These are phyloP conservation scores for Ustilago curta DNA, from an alignment of 1,284 basidiomycete species.

Conservation along the genomic window DNA sequence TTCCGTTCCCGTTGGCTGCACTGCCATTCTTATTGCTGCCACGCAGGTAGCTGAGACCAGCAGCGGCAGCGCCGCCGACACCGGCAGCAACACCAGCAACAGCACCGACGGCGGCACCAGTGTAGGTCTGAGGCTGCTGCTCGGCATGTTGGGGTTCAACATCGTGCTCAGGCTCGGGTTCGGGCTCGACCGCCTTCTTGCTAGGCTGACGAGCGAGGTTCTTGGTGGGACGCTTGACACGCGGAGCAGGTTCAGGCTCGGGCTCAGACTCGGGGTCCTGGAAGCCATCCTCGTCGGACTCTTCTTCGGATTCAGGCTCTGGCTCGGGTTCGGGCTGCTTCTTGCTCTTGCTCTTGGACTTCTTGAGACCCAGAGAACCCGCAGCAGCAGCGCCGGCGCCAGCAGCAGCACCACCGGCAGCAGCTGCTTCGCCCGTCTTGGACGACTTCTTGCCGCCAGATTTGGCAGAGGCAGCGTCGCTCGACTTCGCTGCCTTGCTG, in stretches of 20 bases:
- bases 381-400: constrained; percentile 40
- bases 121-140: constrained; percentile 55
- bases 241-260: constrained; percentile 20
- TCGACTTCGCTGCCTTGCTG: constrained; percentile 17
- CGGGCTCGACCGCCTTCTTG: constrained; percentile 28
- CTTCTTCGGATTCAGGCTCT: constrained; percentile 32
- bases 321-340: constrained; percentile 40
- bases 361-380: constrained; percentile 25
- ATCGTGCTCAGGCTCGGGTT: constrained; percentile 37
- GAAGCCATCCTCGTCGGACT: constrained; percentile 34
- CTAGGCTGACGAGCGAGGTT: constrained; percentile 42
- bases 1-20: constrained; percentile 24
- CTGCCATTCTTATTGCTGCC: constrained; percentile 32
- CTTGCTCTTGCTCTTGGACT: constrained; percentile 43
- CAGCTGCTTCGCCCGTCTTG: constrained; percentile 42
- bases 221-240: constrained; percentile 33
- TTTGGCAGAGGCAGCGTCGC: constrained; percentile 20
- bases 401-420: constrained; percentile 34
- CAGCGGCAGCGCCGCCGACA: constrained; percentile 52
- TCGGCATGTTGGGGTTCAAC: constrained; percentile 12
- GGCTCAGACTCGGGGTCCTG: constrained; percentile 33
- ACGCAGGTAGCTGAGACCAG: constrained; percentile 52
- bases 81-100: constrained; percentile 59
- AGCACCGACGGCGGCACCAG: constrained; percentile 57
- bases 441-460: constrained; percentile 35